Evolutionary conservation across 192 early-diverging fungal species (phyloP), one percentile per base, ranked within the genome.

Genomic region (Coemansia sp.): DNA sequence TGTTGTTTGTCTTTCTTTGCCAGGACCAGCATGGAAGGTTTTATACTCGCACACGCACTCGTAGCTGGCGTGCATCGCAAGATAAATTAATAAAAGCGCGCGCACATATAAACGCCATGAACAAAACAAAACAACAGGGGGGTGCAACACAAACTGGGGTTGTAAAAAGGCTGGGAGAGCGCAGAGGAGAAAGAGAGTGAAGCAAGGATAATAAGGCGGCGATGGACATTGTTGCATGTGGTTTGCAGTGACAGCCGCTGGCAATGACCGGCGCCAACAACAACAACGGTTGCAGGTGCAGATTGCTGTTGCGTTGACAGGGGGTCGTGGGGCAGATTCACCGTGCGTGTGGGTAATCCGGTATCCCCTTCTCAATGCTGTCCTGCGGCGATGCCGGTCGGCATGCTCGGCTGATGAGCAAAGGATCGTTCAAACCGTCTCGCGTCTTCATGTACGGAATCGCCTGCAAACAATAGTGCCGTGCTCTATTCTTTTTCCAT

Each of bases 171-270:
- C 27, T 29, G 47, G 47, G 59, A 60, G 50, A 52, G 52, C 19
- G 50, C 39, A 19, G 57, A 29, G 35, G 23, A 32, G 59, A 57
- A 49, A 53, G 61, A 66, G 57, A 51, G 37, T 43, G 47, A 37
- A 45, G 38, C 64, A 49, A 62, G 65, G 60, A 73, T 73, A 73
- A 73, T 73, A 73, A 60, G 62, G 56, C 47, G 57, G 54, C 37
- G 65, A 67, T 64, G 56, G 50, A 32, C 65, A 73, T 64, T 67
- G 72, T 63, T 73, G 72, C 72, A 73, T 64, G 37, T n/a, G 57
- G 43, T 51, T 66, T 67, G 65, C 72, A 67, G 54, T 64, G 69
- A 60, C 25, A 67, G 51, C 24, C 27, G 39, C 49, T 60, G 65
- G 54, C 58, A 62, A 62, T 69, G 55, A 19, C 60, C 60, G 32